phyloP scores from a whole-genome alignment of 1,139 yeast species.

The Dujonia santamariae region DNA sequence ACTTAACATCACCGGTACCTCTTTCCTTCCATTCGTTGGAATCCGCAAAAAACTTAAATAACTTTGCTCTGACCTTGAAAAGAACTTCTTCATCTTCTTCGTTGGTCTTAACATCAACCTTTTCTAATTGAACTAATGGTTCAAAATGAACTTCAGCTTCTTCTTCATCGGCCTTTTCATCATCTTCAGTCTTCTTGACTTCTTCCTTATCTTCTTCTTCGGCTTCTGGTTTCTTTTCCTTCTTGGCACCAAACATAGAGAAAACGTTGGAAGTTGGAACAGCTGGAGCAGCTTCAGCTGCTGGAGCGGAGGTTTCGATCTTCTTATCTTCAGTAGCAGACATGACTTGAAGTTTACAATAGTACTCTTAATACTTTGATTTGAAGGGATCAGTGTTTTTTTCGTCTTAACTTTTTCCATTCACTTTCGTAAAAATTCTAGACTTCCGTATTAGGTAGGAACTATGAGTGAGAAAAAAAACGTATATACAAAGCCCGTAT shows the following conservation, averaged over 20 bases:
- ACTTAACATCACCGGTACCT: constrained; percentile 98
- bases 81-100: constrained; percentile 93
- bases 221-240: constrained; percentile 54
- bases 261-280: constrained; percentile 73
- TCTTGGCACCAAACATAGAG: constrained; percentile 88
- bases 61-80: constrained; percentile 88
- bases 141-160: constrained; percentile 95
- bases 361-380: neutral
- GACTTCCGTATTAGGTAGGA: constrained; percentile 4
- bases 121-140: constrained; percentile 91
- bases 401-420: neutral
- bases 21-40: constrained; percentile 98
- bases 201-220: constrained; percentile 33
- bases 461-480: neutral
- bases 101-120: constrained; percentile 94
- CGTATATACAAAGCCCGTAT: no score
- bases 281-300: constrained; percentile 12
- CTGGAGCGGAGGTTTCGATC: constrained; percentile 11
- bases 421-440: neutral
- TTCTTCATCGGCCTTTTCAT: constrained; percentile 74
- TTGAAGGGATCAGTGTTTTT: neutral
- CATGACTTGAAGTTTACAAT: constrained; percentile 3
- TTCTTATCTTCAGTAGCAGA: constrained; percentile 9
- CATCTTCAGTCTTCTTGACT: constrained; percentile 35
- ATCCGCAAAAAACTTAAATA: constrained; percentile 83